Evolutionary conservation across 2,329 filamentous ascomycete genomes (phyloP).

Genomic region (Saccharata proteae): DNA sequence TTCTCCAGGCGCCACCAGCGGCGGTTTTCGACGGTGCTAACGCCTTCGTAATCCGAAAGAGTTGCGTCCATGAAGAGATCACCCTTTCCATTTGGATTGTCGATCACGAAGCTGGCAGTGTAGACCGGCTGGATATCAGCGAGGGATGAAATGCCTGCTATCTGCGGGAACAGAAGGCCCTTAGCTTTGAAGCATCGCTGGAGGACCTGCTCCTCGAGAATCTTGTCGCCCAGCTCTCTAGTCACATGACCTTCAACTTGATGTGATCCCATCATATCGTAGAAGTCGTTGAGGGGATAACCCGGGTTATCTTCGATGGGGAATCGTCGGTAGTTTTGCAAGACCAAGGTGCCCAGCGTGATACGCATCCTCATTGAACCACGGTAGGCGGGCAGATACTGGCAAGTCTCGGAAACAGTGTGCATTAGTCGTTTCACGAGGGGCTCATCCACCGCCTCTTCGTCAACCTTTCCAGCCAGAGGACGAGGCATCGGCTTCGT

Average conservation of each 20-base stretch:
- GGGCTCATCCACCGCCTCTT: no score
- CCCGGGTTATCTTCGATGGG: not conserved
- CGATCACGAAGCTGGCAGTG: constrained; percentile 5
- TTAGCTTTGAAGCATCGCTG: constrained; percentile 1
- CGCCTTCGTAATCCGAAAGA: not conserved
- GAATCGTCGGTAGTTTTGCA: not conserved
- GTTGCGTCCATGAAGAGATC: constrained; percentile 1
- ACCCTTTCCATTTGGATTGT: not conserved
- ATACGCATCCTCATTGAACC: not conserved
- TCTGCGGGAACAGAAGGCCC: not conserved
- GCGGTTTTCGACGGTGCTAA: not conserved
- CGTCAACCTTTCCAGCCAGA: no score
- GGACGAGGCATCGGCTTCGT: no score
- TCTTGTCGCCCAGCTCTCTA: constrained; percentile 2
- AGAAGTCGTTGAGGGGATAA: not conserved
- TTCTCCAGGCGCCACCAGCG: constrained; percentile 2
- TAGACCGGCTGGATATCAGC: constrained; percentile 4
- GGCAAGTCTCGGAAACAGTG: not conserved
- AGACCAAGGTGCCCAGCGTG: constrained; percentile 4
- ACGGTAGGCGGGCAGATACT: not conserved
- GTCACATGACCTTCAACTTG: constrained; percentile 1
- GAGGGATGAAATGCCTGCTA: not conserved
- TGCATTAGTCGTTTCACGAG: not conserved
- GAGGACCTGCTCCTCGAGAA: constrained; percentile 1
- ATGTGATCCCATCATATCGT: constrained; percentile 1